A percentile compares a stretch with the other conserved stretches of the same genome.
These are phyloP conservation scores for Flaveria trinervia DNA, from an alignment of 129 eudicot species.

Conservation along the genomic window DNA sequence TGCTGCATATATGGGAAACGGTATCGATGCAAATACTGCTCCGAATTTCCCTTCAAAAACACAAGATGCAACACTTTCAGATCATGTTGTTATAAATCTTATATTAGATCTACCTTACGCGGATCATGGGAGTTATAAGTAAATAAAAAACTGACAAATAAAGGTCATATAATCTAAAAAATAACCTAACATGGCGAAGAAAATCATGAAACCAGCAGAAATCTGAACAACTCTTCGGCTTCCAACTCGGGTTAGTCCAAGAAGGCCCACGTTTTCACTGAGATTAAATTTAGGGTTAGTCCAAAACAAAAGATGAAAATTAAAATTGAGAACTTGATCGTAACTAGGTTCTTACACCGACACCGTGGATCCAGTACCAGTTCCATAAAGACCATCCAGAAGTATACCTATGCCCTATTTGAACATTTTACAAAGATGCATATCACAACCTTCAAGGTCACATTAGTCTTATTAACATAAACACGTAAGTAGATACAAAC, in stretches of 20 bases:
- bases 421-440: conserved; percentile 4
- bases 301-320: neutral
- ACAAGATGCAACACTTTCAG: neutral
- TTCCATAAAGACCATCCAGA: conserved; percentile 94
- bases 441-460: neutral
- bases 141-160: neutral
- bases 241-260: conserved; percentile 90
- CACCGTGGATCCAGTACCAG: conserved; percentile 87
- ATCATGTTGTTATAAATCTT: neutral
- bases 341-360: conserved; percentile 70
- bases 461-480: conserved; percentile 8
- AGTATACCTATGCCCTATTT: conserved; percentile 87
- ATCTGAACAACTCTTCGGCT: conserved; percentile 92
- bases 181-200: conserved; percentile 79
- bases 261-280: conserved; percentile 93
- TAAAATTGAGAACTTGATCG: neutral
- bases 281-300: conserved; percentile 20
- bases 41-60: conserved; percentile 88
- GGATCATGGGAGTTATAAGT: neutral
- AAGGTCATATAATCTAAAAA: conserved; percentile 12
- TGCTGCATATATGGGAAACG: conserved; percentile 93
- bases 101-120: conserved; percentile 1
- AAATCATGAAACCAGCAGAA: conserved; percentile 92
- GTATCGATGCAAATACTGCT: conserved; percentile 97
- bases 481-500: conserved; percentile 5